Evolutionary conservation across 2,329 filamentous ascomycete genomes (phyloP).

Genomic region (Aspergillus fumigatus): DNA sequence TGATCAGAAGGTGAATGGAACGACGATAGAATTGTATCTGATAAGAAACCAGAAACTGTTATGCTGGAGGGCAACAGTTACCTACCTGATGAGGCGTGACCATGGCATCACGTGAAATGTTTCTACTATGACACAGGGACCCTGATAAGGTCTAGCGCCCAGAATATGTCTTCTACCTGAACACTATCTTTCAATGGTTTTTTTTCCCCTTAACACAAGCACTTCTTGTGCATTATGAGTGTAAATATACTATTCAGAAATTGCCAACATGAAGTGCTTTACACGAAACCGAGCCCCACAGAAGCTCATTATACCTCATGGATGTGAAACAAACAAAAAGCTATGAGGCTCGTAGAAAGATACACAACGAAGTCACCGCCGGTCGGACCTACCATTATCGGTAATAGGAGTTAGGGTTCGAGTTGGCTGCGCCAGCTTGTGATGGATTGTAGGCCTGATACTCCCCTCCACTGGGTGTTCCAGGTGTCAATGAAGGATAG

Average conservation of each 20-base stretch:
- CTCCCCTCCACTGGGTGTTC: conserved; percentile 18
- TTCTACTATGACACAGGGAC: not conserved
- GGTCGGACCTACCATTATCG: conserved; percentile 19
- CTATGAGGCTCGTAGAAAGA: not conserved
- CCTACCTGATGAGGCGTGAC: not conserved
- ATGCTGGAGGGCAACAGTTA: not conserved
- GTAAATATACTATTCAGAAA: not conserved
- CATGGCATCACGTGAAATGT: not conserved
- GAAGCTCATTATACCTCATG: not conserved
- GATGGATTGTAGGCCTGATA: conserved; percentile 38
- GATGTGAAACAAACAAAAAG: not conserved
- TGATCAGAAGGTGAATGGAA: not conserved
- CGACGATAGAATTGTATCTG: not conserved
- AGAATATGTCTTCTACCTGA: not conserved
- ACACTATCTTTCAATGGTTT: not conserved
- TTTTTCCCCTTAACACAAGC: not conserved
- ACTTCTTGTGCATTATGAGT: not conserved
- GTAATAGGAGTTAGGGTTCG: conserved; percentile 39
- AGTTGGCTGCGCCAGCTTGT: conserved; percentile 24
- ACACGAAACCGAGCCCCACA: not conserved
- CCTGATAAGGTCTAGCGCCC: not conserved
- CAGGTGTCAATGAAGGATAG: conserved; percentile 30
- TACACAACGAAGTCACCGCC: not conserved
- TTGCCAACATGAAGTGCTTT: not conserved
- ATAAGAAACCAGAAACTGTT: not conserved